A percentile compares a stretch with the other conserved stretches of the same genome.
Evolutionary conservation across 192 early-diverging fungal species (phyloP).

Genomic region (Cetraspora pellucida): DNA sequence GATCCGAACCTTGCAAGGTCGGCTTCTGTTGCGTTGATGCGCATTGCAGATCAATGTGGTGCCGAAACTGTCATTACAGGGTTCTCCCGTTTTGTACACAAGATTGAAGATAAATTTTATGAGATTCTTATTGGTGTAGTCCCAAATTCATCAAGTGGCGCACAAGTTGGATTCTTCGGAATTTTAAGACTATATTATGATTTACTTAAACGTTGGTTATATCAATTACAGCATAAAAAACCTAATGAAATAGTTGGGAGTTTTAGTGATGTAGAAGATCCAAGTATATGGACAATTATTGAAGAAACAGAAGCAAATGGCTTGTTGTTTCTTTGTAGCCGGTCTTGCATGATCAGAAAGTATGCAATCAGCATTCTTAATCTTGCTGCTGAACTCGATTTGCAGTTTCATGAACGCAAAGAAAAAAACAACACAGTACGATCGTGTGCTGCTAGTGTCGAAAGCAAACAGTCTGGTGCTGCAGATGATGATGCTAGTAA

Average conservation of each 20-base stretch:
- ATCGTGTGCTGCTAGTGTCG: constrained; percentile 26
- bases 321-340: constrained; percentile 69
- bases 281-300: constrained; percentile 46
- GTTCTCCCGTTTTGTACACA: constrained; percentile 53
- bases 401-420: constrained; percentile 36
- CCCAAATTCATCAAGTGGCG: background rate
- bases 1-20: constrained; percentile 78
- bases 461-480: constrained; percentile 37
- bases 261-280: constrained; percentile 33
- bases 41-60: constrained; percentile 66
- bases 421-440: constrained; percentile 5
- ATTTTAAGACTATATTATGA: constrained; percentile 70
- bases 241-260: constrained; percentile 32
- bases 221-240: constrained; percentile 42
- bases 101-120: constrained; percentile 56
- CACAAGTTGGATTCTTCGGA: constrained; percentile 44
- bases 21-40: constrained; percentile 61
- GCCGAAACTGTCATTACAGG: constrained; percentile 55
- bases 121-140: constrained; percentile 44
- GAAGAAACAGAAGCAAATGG: constrained; percentile 78
- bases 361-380: constrained; percentile 65
- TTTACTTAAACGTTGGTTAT: constrained; percentile 59
- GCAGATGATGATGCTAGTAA: constrained; percentile 20
- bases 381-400: constrained; percentile 55
- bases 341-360: constrained; percentile 56